phyloP scores from a whole-genome alignment of 139 green algal species.

The Asterochloris sp. region DNA sequence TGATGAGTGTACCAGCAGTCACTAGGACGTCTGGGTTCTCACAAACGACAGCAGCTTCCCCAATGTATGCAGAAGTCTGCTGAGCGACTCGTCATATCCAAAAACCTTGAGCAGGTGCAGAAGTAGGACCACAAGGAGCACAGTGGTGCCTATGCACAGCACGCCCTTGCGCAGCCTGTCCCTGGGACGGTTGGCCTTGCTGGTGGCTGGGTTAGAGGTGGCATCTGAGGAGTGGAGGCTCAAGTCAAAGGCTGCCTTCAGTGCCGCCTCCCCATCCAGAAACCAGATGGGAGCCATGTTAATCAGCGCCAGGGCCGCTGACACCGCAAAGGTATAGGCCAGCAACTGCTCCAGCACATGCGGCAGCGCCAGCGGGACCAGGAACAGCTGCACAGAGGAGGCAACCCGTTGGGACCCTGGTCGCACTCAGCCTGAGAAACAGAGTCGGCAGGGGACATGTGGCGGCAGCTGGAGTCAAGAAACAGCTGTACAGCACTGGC shows the following conservation, averaged over 20 bases:
- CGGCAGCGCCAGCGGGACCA: conserved; percentile 15
- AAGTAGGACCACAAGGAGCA: neutral
- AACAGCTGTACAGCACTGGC: too few species aligned
- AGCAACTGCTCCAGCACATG: conserved; percentile 25
- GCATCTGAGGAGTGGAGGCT: neutral
- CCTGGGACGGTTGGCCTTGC: neutral
- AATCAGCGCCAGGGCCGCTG: conserved; percentile 36
- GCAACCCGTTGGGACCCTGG: too few species aligned
- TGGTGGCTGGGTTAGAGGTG: neutral
- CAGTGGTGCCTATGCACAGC: neutral
- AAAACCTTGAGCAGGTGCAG: conserved; percentile 11
- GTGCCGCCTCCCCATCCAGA: conserved; percentile 39
- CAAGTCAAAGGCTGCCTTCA: conserved; percentile 23
- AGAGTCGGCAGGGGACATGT: too few species aligned
- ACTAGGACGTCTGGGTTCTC: neutral
- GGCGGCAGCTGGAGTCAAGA: too few species aligned
- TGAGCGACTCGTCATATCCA: conserved; percentile 10
- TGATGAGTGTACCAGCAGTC: too few species aligned
- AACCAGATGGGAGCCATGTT: conserved; percentile 46
- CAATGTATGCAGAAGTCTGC: conserved; percentile 5
- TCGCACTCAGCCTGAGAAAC: too few species aligned
- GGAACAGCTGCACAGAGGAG: too few species aligned
- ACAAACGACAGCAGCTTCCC: conserved; percentile 15
- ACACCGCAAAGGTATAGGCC: conserved; percentile 39
- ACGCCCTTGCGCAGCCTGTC: neutral